These are phyloP conservation scores for Albophoma yamanashiensis DNA, from an alignment of 2,329 filamentous ascomycete species.

Conservation along the genomic window DNA sequence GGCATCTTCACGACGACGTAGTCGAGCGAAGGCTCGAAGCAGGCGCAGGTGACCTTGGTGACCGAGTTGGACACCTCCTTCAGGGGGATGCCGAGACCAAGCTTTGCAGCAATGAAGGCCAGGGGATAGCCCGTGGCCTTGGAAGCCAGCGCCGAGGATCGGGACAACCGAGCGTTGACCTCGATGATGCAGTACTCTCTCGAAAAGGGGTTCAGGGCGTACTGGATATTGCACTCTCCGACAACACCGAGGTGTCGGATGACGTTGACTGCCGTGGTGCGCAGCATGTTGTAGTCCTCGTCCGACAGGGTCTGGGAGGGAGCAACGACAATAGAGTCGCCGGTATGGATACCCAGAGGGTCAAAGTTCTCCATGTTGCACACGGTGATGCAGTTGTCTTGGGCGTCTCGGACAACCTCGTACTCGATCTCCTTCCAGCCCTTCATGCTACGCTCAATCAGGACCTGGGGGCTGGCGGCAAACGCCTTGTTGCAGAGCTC, in stretches of 20 bases:
- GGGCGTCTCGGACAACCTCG: slow-evolving; percentile 88
- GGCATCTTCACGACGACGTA: slow-evolving; percentile 99
- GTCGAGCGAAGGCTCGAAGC: slow-evolving; percentile 96
- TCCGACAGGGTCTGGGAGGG: slow-evolving; percentile 95
- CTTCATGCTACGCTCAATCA: slow-evolving; percentile 98
- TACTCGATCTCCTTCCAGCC: slow-evolving; percentile 99
- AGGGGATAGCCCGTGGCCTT: slow-evolving; percentile 96
- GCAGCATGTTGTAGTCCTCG: slow-evolving; percentile 98
- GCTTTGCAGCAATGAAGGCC: slow-evolving; percentile 92
- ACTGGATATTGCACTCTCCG: slow-evolving; percentile 98
- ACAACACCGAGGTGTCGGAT: slow-evolving; percentile 95
- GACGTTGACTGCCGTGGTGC: slow-evolving; percentile 92
- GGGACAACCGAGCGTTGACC: slow-evolving; percentile 90
- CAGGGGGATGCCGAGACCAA: slow-evolving; percentile 86
- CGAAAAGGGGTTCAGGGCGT: slow-evolving; percentile 90
- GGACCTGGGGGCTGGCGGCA: slow-evolving; percentile 86
- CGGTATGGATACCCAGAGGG: slow-evolving; percentile 93
- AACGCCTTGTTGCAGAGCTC: slow-evolving; percentile 93
- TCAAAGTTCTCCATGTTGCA: slow-evolving; percentile 99
- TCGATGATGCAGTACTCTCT: slow-evolving; percentile 98
- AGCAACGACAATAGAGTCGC: slow-evolving; percentile 95
- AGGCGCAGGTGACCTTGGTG: slow-evolving; percentile 90
- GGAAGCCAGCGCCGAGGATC: slow-evolving; percentile 89
- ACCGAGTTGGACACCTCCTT: slow-evolving; percentile 97
- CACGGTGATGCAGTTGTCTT: slow-evolving; percentile 98